Evolutionary conservation across 2,329 filamentous ascomycete genomes (phyloP), one percentile per base, ranked within the genome.

Genomic region (Mycogone perniciosa): DNA sequence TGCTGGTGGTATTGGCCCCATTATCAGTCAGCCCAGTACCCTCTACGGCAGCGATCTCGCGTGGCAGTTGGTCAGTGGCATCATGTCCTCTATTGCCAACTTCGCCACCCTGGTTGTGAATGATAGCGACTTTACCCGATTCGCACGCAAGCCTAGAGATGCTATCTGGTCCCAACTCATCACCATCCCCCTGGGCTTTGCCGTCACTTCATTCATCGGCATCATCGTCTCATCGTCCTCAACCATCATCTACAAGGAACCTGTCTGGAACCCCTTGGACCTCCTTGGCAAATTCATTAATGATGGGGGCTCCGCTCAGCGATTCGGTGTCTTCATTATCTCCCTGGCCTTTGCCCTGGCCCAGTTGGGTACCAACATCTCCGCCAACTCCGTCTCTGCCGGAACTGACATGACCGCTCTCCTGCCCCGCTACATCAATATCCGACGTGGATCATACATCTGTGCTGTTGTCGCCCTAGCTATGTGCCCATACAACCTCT

Each of bases 41-140:
- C 68, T 81, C 4, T 70, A 80, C 4, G 90, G 90, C 30, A 85
- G 80, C 54, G 76, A 76, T 0, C 75, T 96, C 4, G 89, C 76
- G 1, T 96, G 91, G 91, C 80, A 83, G 27, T 83, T 96, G 52
- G 79, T 96, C 53, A 85, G 84, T 54, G 89, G 89, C 35, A 84
- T 95, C 69, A 95, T 96, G 89, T 85, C 80, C 27, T 85, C 88
- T 4, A 90, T 96, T 57, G 87, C 88, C 60, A 96, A 96, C 71
- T 96, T 96, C 63, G 88, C 89, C 1, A 89, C 90, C 0, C 76
- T 96, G 33, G 93, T 96, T 58, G 78, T 86, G 54, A 84, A 95
- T 65, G 84, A 88, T 58, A 87, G 87, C 0, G 89, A 95, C 63
- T 96, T 95, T 66, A 76, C 88, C 20, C 85, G 91, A 65, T 96